Conservation (phyloP, 768 basidiomycete genomes). For the Russula earlei region DNA sequence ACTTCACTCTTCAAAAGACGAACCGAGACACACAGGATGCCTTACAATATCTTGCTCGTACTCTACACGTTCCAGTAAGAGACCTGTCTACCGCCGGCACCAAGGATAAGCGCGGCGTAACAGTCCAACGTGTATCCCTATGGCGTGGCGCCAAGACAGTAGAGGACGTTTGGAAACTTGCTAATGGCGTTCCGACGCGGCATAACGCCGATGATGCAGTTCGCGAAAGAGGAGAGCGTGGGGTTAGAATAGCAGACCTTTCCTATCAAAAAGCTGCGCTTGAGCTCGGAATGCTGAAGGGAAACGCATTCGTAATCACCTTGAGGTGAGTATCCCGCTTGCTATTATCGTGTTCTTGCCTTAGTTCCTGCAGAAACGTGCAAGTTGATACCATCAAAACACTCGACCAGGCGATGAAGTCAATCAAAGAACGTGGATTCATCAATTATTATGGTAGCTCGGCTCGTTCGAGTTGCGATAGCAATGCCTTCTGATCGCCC, state of each 20-base stretch:
- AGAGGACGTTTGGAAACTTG: slow-evolving; percentile 76
- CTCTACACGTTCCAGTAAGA: slow-evolving; percentile 65
- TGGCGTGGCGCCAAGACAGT: slow-evolving; percentile 67
- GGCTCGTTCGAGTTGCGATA: neutral
- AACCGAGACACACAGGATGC: slow-evolving; percentile 98
- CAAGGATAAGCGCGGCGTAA: slow-evolving; percentile 97
- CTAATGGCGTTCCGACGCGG: slow-evolving; percentile 56
- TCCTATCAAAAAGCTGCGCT: slow-evolving; percentile 73
- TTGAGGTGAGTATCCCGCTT: slow-evolving; percentile 53
- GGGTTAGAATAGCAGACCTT: slow-evolving; percentile 80
- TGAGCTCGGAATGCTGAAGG: slow-evolving; percentile 93
- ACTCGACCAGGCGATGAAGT: slow-evolving; percentile 66
- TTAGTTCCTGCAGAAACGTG: slow-evolving; percentile 53
- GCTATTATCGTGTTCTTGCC: neutral
- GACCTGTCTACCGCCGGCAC: slow-evolving; percentile 90
- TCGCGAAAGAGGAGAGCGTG: slow-evolving; percentile 75
- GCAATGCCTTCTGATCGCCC: neutral
- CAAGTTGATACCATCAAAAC: slow-evolving; percentile 64
- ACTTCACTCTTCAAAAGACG: slow-evolving; percentile 94
- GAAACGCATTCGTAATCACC: slow-evolving; percentile 92
- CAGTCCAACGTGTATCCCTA: slow-evolving; percentile 83
- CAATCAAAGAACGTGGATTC: slow-evolving; percentile 78
- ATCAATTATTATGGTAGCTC: slow-evolving; percentile 90
- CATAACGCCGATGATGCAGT: slow-evolving; percentile 49
- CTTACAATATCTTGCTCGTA: slow-evolving; percentile 66